Conservation (phyloP, 2,329 filamentous ascomycete genomes). For the Alternaria incomplexa region DNA sequence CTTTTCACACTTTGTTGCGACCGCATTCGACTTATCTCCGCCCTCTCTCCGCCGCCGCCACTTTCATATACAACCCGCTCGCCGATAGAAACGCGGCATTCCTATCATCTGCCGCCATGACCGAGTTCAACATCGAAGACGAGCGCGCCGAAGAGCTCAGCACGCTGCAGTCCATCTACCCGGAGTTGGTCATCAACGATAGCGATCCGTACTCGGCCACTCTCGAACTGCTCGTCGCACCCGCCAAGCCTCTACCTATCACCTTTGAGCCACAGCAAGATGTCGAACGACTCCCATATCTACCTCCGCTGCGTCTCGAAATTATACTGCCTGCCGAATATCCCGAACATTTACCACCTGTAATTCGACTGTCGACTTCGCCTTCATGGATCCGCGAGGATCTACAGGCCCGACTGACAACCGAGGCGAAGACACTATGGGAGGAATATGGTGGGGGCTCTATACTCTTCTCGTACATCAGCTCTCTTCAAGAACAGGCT, state of each 20-base stretch:
- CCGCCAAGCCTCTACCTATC: conserved; percentile 56
- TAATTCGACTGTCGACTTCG: conserved; percentile 56
- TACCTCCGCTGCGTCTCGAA: conserved; percentile 62
- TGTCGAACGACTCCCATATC: conserved; percentile 57
- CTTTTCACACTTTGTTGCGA: conserved; percentile 9
- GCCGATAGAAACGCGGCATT: neutral
- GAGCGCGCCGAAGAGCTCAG: conserved; percentile 66
- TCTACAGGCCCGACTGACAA: conserved; percentile 53
- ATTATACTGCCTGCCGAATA: conserved; percentile 63
- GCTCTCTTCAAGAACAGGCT: conserved; percentile 64
- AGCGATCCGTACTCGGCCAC: conserved; percentile 52
- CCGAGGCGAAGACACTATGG: conserved; percentile 61
- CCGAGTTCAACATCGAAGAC: conserved; percentile 52
- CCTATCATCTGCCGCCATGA: conserved; percentile 28
- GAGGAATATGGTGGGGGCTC: conserved; percentile 64
- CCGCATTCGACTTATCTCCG: conserved; percentile 13
- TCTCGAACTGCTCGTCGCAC: conserved; percentile 63
- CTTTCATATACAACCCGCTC: neutral
- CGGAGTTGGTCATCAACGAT: conserved; percentile 62
- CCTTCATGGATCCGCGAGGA: conserved; percentile 60
- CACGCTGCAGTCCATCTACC: conserved; percentile 67
- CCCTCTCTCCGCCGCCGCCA: conserved; percentile 14
- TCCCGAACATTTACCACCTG: conserved; percentile 59
- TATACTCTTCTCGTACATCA: conserved; percentile 66
- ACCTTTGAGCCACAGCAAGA: conserved; percentile 42